Evolutionary conservation across 345 rosid species (phyloP).

Genomic region (Aquilaria sinensis): DNA sequence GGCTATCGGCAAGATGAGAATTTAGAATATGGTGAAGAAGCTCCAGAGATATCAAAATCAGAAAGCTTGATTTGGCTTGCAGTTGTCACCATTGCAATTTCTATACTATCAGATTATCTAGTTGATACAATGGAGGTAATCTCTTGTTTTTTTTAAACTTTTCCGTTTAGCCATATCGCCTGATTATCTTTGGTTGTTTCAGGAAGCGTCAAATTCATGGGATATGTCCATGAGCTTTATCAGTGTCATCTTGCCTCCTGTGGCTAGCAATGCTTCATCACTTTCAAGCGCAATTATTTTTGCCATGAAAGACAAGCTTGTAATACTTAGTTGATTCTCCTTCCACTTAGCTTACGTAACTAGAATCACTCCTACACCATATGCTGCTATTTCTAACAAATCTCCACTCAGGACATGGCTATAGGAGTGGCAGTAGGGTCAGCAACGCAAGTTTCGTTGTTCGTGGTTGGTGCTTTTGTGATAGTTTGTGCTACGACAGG

Average conservation of each 20-base stretch:
- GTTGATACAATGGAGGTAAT: conserved; percentile 86
- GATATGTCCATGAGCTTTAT: conserved; percentile 68
- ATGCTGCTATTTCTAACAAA: not conserved
- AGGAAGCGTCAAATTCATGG: conserved; percentile 76
- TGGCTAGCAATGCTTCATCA: conserved; percentile 90
- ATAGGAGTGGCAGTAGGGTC: conserved; percentile 95
- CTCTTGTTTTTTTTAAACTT: too few relatives aligned
- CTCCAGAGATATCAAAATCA: conserved; percentile 71
- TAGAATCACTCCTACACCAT: too few relatives aligned
- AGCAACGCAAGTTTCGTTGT: conserved; percentile 87
- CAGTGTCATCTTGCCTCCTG: conserved; percentile 85
- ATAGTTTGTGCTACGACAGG: not conserved
- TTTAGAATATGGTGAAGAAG: conserved; percentile 36
- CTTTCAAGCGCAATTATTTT: conserved; percentile 91
- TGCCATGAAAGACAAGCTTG: conserved; percentile 93
- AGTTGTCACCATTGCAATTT: conserved; percentile 76
- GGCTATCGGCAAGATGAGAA: conserved; percentile 34
- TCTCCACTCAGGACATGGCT: conserved; percentile 57
- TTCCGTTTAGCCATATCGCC: not conserved
- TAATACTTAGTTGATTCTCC: conserved; percentile 16
- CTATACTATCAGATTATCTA: conserved; percentile 74
- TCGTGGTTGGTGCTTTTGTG: conserved; percentile 49
- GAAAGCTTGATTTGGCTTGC: conserved; percentile 82
- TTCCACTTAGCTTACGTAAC: not conserved
- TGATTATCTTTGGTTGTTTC: conserved; percentile 4